These are phyloP conservation scores for Gaillardinia entomophila DNA, from an alignment of 805 yeast species.

Conservation along the genomic window DNA sequence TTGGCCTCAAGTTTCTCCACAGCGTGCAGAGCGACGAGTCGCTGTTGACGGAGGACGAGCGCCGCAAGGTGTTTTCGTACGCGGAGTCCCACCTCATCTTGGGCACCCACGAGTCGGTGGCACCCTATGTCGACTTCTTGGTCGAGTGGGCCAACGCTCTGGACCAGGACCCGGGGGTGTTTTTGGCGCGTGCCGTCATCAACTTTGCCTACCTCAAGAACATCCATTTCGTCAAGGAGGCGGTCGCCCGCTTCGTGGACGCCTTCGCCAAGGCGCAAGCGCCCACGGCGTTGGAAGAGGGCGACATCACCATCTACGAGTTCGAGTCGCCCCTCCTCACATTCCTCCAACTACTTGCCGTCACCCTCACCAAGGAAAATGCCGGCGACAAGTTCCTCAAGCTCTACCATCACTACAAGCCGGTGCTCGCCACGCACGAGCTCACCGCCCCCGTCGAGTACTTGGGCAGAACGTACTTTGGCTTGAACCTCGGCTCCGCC, in stretches of 20 bases:
- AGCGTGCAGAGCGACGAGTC: constrained; percentile 13
- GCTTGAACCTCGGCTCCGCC: constrained; percentile 40
- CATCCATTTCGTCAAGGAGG: constrained; percentile 48
- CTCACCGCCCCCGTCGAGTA: constrained; percentile 43
- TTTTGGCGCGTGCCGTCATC: constrained; percentile 55
- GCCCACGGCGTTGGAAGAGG: constrained; percentile 17
- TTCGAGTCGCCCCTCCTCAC: constrained; percentile 48
- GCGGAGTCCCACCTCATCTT: constrained; percentile 70
- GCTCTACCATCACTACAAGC: constrained; percentile 46
- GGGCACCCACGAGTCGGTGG: constrained; percentile 53
- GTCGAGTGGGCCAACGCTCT: constrained; percentile 28
- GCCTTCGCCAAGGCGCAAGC: constrained; percentile 6
- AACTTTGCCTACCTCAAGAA: constrained; percentile 70
- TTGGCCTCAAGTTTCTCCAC: constrained; percentile 61
- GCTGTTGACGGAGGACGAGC: constrained; percentile 15
- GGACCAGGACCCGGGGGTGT: constrained; percentile 32
- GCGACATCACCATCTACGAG: constrained; percentile 24
- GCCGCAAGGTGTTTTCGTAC: constrained; percentile 43
- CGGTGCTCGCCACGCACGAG: constrained; percentile 25
- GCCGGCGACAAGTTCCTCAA: constrained; percentile 45
- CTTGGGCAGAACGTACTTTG: constrained; percentile 60
- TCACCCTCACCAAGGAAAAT: constrained; percentile 47
- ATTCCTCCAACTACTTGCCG: constrained; percentile 62
- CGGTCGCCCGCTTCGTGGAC: constrained; percentile 18
- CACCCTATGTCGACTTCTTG: constrained; percentile 39